Base-by-base conservation (phyloP, 805 yeast species). In the Teunomyces kruisii region DNA sequence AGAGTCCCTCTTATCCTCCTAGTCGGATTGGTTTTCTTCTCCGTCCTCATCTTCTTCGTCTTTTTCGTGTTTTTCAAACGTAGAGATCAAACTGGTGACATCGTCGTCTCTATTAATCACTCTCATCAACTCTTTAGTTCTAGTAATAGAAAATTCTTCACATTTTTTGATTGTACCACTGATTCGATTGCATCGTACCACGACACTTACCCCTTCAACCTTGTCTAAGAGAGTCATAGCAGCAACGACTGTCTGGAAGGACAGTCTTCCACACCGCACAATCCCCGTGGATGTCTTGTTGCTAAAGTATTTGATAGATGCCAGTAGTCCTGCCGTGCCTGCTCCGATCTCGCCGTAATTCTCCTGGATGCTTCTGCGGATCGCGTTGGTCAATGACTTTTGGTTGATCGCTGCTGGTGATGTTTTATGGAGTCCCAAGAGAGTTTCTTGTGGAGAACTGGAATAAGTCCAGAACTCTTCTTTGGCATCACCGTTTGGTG, bases 101-200 rank as follows among this genome's bases (percentile, higher is more conserved):
- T 35, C 41, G 15, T 42, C 48, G 9, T 51, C 46, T 19, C 45
- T 47, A 24, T 46, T 47, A 13, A 59, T 27, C 38, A 49, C 15
- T 45, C 62, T 51, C 57, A 77, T 65, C 36, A 65, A 50, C 35
- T 68, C 64, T 42, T 74, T 70, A 57, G 80, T 70, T 44, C 74
- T 62, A 24, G 50, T 50, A 9, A 88, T 80, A 0, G 90, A 84
- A 46, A 73, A 78, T 51, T 81, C 77, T 59, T 91, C 96, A 51
- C 95, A 80, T 58, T 88, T 88, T 59, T 83, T 84, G 27, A 91
- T 90, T 0, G 97, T 89, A 0, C 97, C 98, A 57, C 96, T 84
- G 0, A 88, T 81, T 46, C 84, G 86, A 4, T 78, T 66, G 24
- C 87, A 83, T 44, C 83, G 72, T 12, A 90, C 62, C 9, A 85